A percentile compares a stretch with the other conserved stretches of the same genome.
Conservation (phyloP, 2,329 filamentous ascomycete genomes). For the Sarocladiaceae sp. region DNA sequence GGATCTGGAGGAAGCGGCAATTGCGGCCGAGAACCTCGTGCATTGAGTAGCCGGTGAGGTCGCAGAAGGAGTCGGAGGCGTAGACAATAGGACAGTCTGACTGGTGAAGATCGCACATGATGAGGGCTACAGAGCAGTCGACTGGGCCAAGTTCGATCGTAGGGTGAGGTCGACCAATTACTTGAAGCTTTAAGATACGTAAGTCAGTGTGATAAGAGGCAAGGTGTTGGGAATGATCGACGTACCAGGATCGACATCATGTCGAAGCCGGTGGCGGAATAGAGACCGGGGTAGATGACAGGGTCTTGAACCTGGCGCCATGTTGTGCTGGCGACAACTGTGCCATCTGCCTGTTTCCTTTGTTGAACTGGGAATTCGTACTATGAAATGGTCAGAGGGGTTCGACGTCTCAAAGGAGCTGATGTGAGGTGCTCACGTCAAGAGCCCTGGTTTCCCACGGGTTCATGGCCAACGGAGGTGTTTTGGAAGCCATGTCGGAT, state of each 20-base stretch:
- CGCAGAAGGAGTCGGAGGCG: conserved; percentile 71
- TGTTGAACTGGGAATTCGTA: conserved; percentile 4
- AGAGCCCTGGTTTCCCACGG: conserved; percentile 29
- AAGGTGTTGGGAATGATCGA: conserved; percentile 8
- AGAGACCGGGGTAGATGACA: conserved; percentile 50
- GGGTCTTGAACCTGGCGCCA: conserved; percentile 32
- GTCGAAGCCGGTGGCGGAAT: conserved; percentile 48
- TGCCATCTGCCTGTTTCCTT: neutral
- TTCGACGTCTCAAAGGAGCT: neutral
- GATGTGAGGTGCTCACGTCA: conserved; percentile 21
- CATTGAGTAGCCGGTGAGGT: conserved; percentile 71
- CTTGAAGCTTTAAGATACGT: conserved; percentile 39
- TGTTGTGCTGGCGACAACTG: conserved; percentile 9
- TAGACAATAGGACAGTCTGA: conserved; percentile 78
- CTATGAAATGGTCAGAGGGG: neutral
- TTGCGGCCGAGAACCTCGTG: conserved; percentile 72
- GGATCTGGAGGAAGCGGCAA: conserved; percentile 77
- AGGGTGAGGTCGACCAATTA: conserved; percentile 65
- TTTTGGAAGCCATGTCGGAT: conserved; percentile 10
- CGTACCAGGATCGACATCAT: conserved; percentile 50
- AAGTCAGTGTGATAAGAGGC: conserved; percentile 9
- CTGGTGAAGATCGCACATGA: conserved; percentile 70
- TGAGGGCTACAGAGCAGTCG: conserved; percentile 76
- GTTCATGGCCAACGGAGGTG: conserved; percentile 21
- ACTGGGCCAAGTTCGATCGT: conserved; percentile 75